Evolutionary conservation across 352 stramenopile genomes (phyloP).

Genomic region (Halophytophthora polymorphica): DNA sequence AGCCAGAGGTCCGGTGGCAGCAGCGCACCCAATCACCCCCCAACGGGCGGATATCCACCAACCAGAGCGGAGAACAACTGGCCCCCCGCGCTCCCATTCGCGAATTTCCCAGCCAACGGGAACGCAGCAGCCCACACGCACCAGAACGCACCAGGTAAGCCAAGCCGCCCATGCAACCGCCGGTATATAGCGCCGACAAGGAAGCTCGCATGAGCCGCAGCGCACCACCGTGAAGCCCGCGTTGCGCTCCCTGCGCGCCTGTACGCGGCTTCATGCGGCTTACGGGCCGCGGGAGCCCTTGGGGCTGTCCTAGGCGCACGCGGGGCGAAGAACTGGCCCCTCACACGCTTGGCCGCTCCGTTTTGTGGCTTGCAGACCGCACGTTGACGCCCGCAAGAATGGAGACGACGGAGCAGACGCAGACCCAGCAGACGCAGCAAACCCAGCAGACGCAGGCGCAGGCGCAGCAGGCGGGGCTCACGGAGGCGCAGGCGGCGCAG

Average conservation of each 20-base stretch:
- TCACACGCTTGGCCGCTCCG: too few species aligned
- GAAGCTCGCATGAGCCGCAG: background rate
- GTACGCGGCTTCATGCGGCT: background rate
- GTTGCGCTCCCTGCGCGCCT: background rate
- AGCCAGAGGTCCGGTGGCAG: slow-evolving; percentile 24
- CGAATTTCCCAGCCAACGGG: slow-evolving; percentile 44
- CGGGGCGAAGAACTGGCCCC: background rate
- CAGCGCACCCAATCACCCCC: slow-evolving; percentile 30
- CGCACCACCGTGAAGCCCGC: background rate
- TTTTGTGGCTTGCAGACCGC: background rate
- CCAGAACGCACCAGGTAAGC: slow-evolving; percentile 19
- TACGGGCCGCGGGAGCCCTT: too few species aligned
- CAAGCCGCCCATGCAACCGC: slow-evolving; percentile 6
- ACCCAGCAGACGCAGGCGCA: slow-evolving; percentile 9
- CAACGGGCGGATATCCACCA: slow-evolving; percentile 21
- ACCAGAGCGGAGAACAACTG: slow-evolving; percentile 22
- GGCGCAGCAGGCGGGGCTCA: slow-evolving; percentile 9
- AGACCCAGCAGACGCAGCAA: slow-evolving; percentile 8
- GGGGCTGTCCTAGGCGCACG: background rate
- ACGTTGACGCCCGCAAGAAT: background rate
- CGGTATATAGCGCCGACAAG: too few species aligned
- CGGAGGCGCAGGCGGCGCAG: slow-evolving; percentile 35
- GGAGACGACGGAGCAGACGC: slow-evolving; percentile 26
- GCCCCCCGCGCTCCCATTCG: slow-evolving; percentile 31
- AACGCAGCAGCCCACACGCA: slow-evolving; percentile 8